Conservation (phyloP, 75 land plant species). For the Sequoia sempervirens region DNA sequence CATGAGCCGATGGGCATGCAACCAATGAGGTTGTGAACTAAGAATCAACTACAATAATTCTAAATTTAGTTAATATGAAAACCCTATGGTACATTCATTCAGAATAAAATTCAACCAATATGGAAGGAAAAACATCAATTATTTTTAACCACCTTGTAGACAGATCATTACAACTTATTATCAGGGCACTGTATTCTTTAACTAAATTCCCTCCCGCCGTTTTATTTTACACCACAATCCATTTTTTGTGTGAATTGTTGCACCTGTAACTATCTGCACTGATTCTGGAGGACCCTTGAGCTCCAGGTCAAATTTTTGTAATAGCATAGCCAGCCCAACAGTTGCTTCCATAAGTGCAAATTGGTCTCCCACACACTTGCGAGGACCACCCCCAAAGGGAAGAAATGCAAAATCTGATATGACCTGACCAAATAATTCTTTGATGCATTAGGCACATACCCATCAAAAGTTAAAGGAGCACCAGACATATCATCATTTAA, state of each 20-base stretch:
- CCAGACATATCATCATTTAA: neutral
- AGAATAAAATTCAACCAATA: too few species aligned
- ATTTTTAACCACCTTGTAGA: neutral
- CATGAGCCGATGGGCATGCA: neutral
- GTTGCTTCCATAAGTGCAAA: conserved; percentile 98
- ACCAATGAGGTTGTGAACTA: neutral
- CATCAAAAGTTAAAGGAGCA: neutral
- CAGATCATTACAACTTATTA: neutral
- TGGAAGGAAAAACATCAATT: neutral
- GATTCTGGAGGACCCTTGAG: conserved; percentile 77
- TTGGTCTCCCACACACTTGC: conserved; percentile 98
- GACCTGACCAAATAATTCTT: conserved; percentile 34
- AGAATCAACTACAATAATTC: neutral
- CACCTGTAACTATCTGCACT: conserved; percentile 93
- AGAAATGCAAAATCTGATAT: conserved; percentile 92
- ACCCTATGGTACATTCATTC: neutral
- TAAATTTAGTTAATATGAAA: neutral
- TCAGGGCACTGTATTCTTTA: neutral
- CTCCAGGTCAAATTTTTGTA: conserved; percentile 87
- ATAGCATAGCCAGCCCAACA: conserved; percentile 68
- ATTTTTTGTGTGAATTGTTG: conserved; percentile 93
- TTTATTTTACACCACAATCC: conserved; percentile 91
- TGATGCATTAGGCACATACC: neutral
- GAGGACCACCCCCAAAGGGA: conserved; percentile 97
- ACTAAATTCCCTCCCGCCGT: neutral